Conservation (phyloP, 768 basidiomycete species). For the Suillus paluster region DNA sequence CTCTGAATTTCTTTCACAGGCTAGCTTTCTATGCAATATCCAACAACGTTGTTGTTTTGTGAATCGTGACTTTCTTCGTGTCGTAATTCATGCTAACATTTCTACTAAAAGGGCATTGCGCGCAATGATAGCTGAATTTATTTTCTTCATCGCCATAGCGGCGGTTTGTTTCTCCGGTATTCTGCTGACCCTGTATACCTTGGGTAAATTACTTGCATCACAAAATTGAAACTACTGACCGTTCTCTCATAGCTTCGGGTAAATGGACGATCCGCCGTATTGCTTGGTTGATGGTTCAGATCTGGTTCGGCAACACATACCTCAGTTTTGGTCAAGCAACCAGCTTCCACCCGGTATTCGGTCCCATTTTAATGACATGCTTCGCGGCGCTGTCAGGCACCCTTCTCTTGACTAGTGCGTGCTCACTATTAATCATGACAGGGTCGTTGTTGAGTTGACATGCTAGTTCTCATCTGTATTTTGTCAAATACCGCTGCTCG, state of each 20-base stretch:
- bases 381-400: slow-evolving; percentile 84
- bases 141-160: slow-evolving; percentile 80
- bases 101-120: slow-evolving; percentile 63
- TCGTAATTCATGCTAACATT: slow-evolving; percentile 11
- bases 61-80: slow-evolving; percentile 8
- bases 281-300: slow-evolving; percentile 84
- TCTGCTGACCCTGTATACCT: slow-evolving; percentile 55
- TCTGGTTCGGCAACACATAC: slow-evolving; percentile 84
- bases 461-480: slow-evolving; percentile 77
- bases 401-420: slow-evolving; percentile 77
- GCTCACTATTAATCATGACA: not conserved
- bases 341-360: slow-evolving; percentile 71
- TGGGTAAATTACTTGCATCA: slow-evolving; percentile 39
- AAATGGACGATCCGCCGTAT: slow-evolving; percentile 50
- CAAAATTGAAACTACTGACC: slow-evolving; percentile 27
- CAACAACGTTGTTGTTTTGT: slow-evolving; percentile 82
- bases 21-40: slow-evolving; percentile 82
- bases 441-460: slow-evolving; percentile 13
- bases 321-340: slow-evolving; percentile 59
- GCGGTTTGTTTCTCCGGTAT: slow-evolving; percentile 83
- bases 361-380: slow-evolving; percentile 77
- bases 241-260: slow-evolving; percentile 30
- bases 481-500: slow-evolving; percentile 87
- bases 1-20: slow-evolving; percentile 34
- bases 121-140: slow-evolving; percentile 81